Evolutionary conservation across 768 basidiomycete genomes (phyloP), one percentile per base, ranked within the genome.

Genomic region (Pleurotus salmoneostramineus): DNA sequence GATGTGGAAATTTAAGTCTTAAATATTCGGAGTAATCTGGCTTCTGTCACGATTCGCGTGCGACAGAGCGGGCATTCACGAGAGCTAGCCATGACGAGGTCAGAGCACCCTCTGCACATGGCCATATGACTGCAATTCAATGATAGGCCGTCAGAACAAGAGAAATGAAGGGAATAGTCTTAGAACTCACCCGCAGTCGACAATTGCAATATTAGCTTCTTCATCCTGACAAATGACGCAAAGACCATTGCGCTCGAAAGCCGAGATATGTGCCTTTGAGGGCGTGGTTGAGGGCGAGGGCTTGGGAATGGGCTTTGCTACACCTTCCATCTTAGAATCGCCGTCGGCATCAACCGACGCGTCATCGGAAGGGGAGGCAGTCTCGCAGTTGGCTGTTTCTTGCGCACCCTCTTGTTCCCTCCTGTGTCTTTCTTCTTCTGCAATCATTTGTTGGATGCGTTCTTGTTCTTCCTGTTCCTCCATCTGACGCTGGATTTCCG

Each of bases 181-280:
- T 27, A 27, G 21, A 1, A 82, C 88, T 45, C 68, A 92, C 88
- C 95, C 95, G 82, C 95, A 97, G 71, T 97, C 95, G 10, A 96
- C 89, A 56, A 94, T 85, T 2, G 93, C 95, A 58, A 97, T 91
- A 62, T 90, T 94, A 0, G 95, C 94, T 62, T 96, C 94, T 59
- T 94, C 91, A 61, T 97, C 95, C 66, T 95, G 94, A 66, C 95
- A 97, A 7, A 97, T 82, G 0, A 96, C 91, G 68, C 95, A 97
- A 4, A 95, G 71, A 1, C 95, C 93, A 6, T 82, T 81, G 21
- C 87, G 81, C 60, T 92, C 90, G 10, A 80, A 67, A 40, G 75
- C 71, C 1, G 76, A 69, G 1, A 70, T 66, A 64, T 75, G 69
- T 34, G 71, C 70, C 58, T 73, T 68, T 31, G 44, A 17, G 6